Conservation (phyloP, 2,329 filamentous ascomycete species). For the Trichoderma polysporum region DNA sequence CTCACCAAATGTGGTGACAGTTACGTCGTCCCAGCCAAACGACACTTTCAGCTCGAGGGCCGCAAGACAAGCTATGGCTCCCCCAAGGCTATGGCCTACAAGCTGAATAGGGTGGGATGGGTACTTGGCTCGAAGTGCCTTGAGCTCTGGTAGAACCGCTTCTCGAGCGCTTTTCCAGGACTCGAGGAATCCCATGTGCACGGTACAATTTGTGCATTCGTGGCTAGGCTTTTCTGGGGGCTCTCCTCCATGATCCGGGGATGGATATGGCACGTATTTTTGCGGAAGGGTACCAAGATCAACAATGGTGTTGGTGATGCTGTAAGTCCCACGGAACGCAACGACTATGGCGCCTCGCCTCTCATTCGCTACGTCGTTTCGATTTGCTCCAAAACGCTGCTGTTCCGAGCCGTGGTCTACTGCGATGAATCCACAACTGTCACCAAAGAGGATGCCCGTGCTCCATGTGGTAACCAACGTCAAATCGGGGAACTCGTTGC, state of each 20-base stretch:
- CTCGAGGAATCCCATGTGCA: slow-evolving; percentile 84
- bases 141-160: slow-evolving; percentile 66
- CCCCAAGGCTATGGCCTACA: slow-evolving; percentile 88
- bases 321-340: slow-evolving; percentile 93
- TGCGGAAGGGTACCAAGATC: slow-evolving; percentile 89
- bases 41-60: slow-evolving; percentile 73
- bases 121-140: slow-evolving; percentile 57
- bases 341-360: slow-evolving; percentile 62
- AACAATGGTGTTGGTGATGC: slow-evolving; percentile 83
- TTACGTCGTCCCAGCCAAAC: slow-evolving; percentile 70
- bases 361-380: neutral
- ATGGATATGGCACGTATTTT: slow-evolving; percentile 84
- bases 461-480: slow-evolving; percentile 85
- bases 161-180: slow-evolving; percentile 78
- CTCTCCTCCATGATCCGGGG: slow-evolving; percentile 44
- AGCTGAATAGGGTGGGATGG: slow-evolving; percentile 73
- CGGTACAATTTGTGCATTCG: slow-evolving; percentile 81
- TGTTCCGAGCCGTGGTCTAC: slow-evolving; percentile 61
- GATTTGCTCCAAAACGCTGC: slow-evolving; percentile 26
- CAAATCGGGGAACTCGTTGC: slow-evolving; percentile 76
- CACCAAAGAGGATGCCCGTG: slow-evolving; percentile 79
- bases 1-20: slow-evolving; percentile 90
- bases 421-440: slow-evolving; percentile 92
- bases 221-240: slow-evolving; percentile 42
- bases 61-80: slow-evolving; percentile 85